Base-by-base conservation (phyloP, 495 filamentous ascomycete species). In the Immersiella caudata region DNA sequence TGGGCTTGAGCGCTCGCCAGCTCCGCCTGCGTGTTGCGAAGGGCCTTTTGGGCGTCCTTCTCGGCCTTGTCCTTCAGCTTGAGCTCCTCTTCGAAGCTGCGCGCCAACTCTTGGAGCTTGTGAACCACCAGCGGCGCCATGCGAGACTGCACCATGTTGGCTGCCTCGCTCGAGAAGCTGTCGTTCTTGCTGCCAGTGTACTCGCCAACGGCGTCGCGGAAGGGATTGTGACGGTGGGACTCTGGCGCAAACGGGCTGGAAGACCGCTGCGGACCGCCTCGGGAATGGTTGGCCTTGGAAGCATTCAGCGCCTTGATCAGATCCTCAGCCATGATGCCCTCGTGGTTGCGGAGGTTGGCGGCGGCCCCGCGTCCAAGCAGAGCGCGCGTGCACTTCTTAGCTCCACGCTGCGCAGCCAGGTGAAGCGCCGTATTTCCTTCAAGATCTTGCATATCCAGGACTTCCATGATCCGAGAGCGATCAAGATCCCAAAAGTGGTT, bases 381-480 rank as follows among this genome's bases (percentile, higher is more conserved):
- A 6, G 87, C 84, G 46, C 91, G 80, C 11, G 93, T 87, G 68
- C 89, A 92, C 79, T 88, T 97, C 67, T 84, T 85, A 50, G 87
- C 93, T 71, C 85, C 89, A 57, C 90, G 86, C 65, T 91, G 89
- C 21, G 94, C 92, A 8, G 93, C 94, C 27, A 98, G 89, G 62
- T 95, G 91, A 62, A 93, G 83, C 0, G 96, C 93, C 0, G 95
- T 97, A 73, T 98, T 93, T 26, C 93, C 94, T 49, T 91, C 86
- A 18, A 87, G 78, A 75, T 99, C 94, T 72, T 92, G 90, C 22
- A 80, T 82, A 70, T 97, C 84, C 52, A 97, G 73, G 22, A 91
- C 83, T 6, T 80, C 75, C 57, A 90, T 88, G 21, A 97, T 84
- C 57, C 92, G 88, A 63, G 88, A 85, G 57, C 92, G 88, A 63